phyloP scores from a whole-genome alignment of 1,284 basidiomycete genomes.

The Neolentinus lepideus region DNA sequence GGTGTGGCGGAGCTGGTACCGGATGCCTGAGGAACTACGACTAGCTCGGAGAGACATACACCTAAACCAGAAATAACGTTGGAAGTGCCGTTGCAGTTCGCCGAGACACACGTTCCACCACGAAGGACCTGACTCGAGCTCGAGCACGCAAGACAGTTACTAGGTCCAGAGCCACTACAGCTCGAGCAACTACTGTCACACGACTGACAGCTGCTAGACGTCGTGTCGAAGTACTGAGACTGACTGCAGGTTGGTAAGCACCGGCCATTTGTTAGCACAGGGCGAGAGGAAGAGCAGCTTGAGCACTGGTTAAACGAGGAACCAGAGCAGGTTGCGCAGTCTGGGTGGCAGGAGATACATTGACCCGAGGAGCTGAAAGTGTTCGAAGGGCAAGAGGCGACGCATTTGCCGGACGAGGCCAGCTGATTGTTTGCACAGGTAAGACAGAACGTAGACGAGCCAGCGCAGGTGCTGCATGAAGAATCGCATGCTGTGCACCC shows the following conservation, averaged over 20 bases:
- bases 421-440: constrained; percentile 59
- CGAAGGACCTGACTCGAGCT: constrained; percentile 53
- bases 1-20: constrained; percentile 36
- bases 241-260: constrained; percentile 72
- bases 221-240: constrained; percentile 63
- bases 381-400: constrained; percentile 63
- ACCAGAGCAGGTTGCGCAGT: constrained; percentile 73
- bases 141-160: constrained; percentile 69
- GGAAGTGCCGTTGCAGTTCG: constrained; percentile 46
- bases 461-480: constrained; percentile 63
- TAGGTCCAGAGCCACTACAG: constrained; percentile 58
- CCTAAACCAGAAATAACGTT: constrained; percentile 63
- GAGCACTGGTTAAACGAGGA: constrained; percentile 69
- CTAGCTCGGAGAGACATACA: constrained; percentile 69
- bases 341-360: constrained; percentile 72
- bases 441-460: constrained; percentile 61
- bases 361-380: constrained; percentile 57
- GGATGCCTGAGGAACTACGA: constrained; percentile 40
- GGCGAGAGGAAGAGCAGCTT: constrained; percentile 56
- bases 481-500: constrained; percentile 57
- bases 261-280: constrained; percentile 63
- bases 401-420: constrained; percentile 64
- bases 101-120: constrained; percentile 53
- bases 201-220: constrained; percentile 52
- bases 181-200: constrained; percentile 73